Evolutionary conservation across 1,139 yeast genomes (phyloP).

Genomic region (Sugiyamaella neomexicana): DNA sequence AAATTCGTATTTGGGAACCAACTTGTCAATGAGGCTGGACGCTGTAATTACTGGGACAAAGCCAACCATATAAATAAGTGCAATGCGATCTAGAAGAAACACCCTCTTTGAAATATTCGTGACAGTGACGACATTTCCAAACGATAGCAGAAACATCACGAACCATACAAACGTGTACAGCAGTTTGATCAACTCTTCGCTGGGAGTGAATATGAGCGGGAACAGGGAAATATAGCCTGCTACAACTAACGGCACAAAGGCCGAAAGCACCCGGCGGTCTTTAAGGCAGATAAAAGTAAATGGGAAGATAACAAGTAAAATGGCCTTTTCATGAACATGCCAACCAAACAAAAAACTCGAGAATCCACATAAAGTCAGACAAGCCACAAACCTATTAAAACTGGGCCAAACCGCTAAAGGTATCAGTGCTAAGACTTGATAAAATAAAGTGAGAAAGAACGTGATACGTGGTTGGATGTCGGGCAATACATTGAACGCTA

Average conservation of each 20-base stretch:
- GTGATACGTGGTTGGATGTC: slow-evolving; percentile 76
- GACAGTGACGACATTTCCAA: slow-evolving; percentile 62
- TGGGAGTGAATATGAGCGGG: slow-evolving; percentile 81
- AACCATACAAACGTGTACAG: slow-evolving; percentile 86
- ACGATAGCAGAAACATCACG: slow-evolving; percentile 69
- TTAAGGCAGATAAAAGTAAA: slow-evolving; percentile 71
- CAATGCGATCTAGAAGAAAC: slow-evolving; percentile 69
- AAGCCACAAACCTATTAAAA: slow-evolving; percentile 75
- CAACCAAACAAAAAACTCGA: slow-evolving; percentile 93
- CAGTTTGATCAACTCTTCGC: slow-evolving; percentile 74
- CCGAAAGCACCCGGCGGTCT: slow-evolving; percentile 63
- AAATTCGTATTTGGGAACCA: slow-evolving; percentile 54
- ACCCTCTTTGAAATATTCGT: slow-evolving; percentile 54
- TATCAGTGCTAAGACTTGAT: slow-evolving; percentile 69
- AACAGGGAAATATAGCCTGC: slow-evolving; percentile 87
- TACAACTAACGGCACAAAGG: slow-evolving; percentile 62
- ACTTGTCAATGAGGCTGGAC: slow-evolving; percentile 57
- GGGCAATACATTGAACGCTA: slow-evolving; percentile 76
- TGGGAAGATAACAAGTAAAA: slow-evolving; percentile 85
- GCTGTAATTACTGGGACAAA: slow-evolving; percentile 62
- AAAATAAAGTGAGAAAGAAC: slow-evolving; percentile 73
- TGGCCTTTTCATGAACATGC: slow-evolving; percentile 99
- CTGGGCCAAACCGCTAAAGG: slow-evolving; percentile 78
- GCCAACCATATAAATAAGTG: slow-evolving; percentile 66
- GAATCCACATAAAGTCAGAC: slow-evolving; percentile 85